Conservation (phyloP, 2,329 filamentous ascomycete genomes). For the Dactylellina sp. region DNA sequence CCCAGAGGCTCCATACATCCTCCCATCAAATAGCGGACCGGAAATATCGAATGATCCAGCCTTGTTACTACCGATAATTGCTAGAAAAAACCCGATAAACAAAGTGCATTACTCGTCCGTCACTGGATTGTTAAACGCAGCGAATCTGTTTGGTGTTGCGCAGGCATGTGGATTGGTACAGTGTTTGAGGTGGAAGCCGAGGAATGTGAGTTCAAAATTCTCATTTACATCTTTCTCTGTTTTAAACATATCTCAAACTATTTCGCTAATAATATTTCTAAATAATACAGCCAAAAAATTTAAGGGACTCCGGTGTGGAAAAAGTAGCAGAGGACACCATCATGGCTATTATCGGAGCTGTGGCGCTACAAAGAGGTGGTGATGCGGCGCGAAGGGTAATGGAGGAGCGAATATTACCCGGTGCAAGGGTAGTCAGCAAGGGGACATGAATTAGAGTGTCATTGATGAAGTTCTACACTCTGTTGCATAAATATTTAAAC, state of each 20-base stretch:
- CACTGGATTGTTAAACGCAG: slow-evolving; percentile 72
- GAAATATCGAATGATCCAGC: slow-evolving; percentile 70
- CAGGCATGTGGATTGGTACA: slow-evolving; percentile 76
- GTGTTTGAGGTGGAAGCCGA: slow-evolving; percentile 89
- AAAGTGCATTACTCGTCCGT: slow-evolving; percentile 75
- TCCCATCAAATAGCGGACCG: slow-evolving; percentile 61
- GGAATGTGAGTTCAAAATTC: slow-evolving; percentile 69
- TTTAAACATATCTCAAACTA: no score
- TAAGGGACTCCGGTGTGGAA: slow-evolving; percentile 78
- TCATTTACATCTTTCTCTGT: no score
- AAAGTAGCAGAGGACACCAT: slow-evolving; percentile 80
- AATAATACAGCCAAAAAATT: slow-evolving; percentile 71
- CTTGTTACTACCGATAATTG: slow-evolving; percentile 77
- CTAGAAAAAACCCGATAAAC: slow-evolving; percentile 67
- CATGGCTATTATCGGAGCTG: slow-evolving; percentile 86
- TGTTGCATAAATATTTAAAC: neutral
- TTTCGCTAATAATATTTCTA: no score
- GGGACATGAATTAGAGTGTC: neutral
- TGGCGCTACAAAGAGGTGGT: slow-evolving; percentile 88
- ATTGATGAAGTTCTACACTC: neutral
- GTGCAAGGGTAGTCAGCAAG: slow-evolving; percentile 26
- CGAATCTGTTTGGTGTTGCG: slow-evolving; percentile 76
- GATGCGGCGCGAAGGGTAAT: slow-evolving; percentile 79
- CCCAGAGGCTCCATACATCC: slow-evolving; percentile 1
- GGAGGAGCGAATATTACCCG: slow-evolving; percentile 77